A percentile compares a stretch with the other conserved stretches of the same genome.
Conservation (phyloP, 2,329 filamentous ascomycete species). For the Cryphonectria nitschkei region DNA sequence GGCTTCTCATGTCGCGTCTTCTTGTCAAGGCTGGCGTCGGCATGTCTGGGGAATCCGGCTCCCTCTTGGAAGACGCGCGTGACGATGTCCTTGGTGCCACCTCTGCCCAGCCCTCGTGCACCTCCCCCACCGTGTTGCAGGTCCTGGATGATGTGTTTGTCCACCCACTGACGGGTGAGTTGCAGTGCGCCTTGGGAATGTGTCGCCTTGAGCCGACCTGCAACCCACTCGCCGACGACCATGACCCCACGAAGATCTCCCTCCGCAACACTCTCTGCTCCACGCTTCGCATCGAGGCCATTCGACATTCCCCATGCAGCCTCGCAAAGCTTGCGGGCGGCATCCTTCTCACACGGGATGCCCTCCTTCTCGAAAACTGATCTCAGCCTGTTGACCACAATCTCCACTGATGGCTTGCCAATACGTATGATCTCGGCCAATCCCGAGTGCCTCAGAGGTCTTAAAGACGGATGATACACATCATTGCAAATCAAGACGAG, state of each 20-base stretch:
- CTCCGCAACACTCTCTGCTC: conserved; percentile 68
- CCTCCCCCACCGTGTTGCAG: conserved; percentile 72
- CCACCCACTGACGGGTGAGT: conserved; percentile 77
- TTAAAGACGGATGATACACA: conserved; percentile 87
- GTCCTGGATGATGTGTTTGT: conserved; percentile 70
- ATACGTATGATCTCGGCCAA: conserved; percentile 91
- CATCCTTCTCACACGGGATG: conserved; percentile 86
- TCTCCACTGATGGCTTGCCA: conserved; percentile 84
- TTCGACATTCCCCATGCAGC: conserved; percentile 79
- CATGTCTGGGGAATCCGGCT: conserved; percentile 72
- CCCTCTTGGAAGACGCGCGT: conserved; percentile 79
- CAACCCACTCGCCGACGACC: conserved; percentile 88
- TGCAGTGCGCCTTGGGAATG: conserved; percentile 42
- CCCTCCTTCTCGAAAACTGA: conserved; percentile 86
- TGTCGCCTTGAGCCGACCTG: conserved; percentile 65
- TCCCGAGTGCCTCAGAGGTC: conserved; percentile 81
- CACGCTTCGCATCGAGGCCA: conserved; percentile 70
- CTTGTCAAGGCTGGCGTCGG: conserved; percentile 46
- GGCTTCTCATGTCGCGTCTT: conserved; percentile 58
- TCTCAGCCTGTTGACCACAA: conserved; percentile 81
- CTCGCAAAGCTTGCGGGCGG: conserved; percentile 82
- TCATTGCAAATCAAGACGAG: conserved; percentile 97
- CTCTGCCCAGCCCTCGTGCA: conserved; percentile 71
- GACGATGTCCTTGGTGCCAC: conserved; percentile 74
- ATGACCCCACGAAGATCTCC: conserved; percentile 81